These are phyloP conservation scores for Eimeria nieschulzi DNA, from an alignment of 169 alveolate genomes.

Conservation along the genomic window DNA sequence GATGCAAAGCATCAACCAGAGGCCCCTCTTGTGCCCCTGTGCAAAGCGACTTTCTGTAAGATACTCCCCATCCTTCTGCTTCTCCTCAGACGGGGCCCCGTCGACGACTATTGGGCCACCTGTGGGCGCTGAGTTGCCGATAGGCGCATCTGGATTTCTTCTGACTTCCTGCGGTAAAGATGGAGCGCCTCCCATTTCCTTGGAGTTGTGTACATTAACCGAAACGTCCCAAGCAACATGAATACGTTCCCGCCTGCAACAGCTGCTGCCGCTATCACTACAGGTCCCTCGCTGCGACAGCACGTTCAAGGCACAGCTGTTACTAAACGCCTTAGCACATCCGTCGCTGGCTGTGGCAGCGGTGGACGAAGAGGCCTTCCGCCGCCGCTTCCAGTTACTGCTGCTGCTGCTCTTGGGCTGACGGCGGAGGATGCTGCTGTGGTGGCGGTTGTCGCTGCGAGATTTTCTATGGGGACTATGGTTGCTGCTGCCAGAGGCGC, in stretches of 20 bases:
- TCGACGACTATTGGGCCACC: no score
- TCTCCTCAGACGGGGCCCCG: not conserved
- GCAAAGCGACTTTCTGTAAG: not conserved
- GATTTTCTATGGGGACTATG: constrained; percentile 1
- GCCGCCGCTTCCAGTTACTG: constrained; percentile 27
- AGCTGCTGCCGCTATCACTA: not conserved
- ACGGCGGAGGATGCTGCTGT: constrained; percentile 37
- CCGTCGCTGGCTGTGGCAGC: not conserved
- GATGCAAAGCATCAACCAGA: constrained; percentile 32
- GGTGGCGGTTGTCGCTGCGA: not conserved
- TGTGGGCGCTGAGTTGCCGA: no score
- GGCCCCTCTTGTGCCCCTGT: not conserved
- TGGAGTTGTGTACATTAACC: no score
- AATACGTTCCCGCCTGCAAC: not conserved
- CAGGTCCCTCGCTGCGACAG: constrained; percentile 13
- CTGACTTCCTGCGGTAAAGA: no score
- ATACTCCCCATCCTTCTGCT: not conserved
- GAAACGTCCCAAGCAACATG: not conserved
- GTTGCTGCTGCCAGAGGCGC: constrained; percentile 18
- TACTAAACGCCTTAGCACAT: not conserved
- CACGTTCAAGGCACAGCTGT: not conserved
- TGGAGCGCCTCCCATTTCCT: no score
- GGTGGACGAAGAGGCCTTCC: not conserved
- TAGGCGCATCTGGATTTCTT: no score
- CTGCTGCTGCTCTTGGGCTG: constrained; percentile 42